These are phyloP conservation scores for Fallopia convolvulus DNA, from an alignment of 148 eudicot genomes.

Conservation along the genomic window DNA sequence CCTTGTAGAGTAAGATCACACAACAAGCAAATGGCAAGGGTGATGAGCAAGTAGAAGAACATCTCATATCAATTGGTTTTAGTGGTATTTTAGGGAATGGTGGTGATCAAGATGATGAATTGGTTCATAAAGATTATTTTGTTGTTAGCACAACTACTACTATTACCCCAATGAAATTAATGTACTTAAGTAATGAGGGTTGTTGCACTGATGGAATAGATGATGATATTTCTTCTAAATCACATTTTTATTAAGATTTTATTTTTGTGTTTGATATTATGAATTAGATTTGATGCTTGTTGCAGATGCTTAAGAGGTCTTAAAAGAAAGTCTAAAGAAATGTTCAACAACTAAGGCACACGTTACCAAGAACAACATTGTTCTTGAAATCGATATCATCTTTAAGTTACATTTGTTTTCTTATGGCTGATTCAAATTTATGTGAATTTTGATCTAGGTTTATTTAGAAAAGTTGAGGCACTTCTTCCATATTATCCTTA, in stretches of 20 bases:
- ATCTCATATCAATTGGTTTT: constrained; percentile 24
- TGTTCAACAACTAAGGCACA: constrained; percentile 25
- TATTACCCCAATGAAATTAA: constrained; percentile 65
- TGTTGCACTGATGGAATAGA: constrained; percentile 17
- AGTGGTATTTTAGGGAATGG: constrained; percentile 29
- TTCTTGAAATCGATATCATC: constrained; percentile 59
- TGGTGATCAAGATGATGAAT: constrained; percentile 23
- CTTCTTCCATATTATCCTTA: no score
- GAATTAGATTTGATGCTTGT: background rate
- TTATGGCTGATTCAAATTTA: no score
- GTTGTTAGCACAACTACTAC: constrained; percentile 19
- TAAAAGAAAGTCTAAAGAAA: constrained; percentile 27
- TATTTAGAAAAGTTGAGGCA: no score
- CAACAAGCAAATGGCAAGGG: constrained; percentile 29
- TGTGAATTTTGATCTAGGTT: no score
- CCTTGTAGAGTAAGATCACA: background rate
- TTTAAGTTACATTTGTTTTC: constrained; percentile 33
- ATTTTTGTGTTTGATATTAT: background rate
- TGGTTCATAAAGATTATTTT: constrained; percentile 22
- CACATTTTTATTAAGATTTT: background rate
- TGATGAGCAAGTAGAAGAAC: constrained; percentile 35
- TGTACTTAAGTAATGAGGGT: constrained; percentile 36
- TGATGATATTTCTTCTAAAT: constrained; percentile 31
- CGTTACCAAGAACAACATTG: constrained; percentile 14
- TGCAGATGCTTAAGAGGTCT: background rate